Conservation (phyloP, 805 yeast species). For the Grigorovia jiainica region DNA sequence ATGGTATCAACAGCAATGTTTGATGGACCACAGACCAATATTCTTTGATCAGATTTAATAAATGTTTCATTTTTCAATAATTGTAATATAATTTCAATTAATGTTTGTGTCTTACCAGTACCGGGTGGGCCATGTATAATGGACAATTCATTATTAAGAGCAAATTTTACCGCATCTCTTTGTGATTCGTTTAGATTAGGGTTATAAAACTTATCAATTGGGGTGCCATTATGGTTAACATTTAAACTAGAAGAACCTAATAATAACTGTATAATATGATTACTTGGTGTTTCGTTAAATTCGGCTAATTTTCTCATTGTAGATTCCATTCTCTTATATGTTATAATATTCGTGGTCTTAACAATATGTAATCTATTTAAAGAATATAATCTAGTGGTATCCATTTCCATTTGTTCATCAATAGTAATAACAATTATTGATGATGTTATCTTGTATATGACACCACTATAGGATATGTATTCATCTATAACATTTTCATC, state of each 20-base stretch:
- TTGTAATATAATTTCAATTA: constrained; percentile 75
- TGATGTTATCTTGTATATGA: constrained; percentile 45
- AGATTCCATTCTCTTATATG: constrained; percentile 70
- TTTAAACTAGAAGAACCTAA: constrained; percentile 30
- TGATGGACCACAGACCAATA: constrained; percentile 89
- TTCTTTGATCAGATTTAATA: constrained; percentile 31
- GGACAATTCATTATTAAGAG: constrained; percentile 48
- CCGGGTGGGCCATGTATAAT: constrained; percentile 76
- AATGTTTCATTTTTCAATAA: constrained; percentile 36
- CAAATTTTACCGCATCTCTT: constrained; percentile 56
- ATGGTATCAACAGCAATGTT: constrained; percentile 89
- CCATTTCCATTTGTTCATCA: constrained; percentile 48
- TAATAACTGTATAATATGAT: constrained; percentile 36
- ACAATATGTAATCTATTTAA: constrained; percentile 28
- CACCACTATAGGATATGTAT: constrained; percentile 44
- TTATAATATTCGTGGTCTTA: constrained; percentile 50
- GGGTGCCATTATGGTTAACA: constrained; percentile 5
- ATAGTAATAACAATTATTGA: constrained; percentile 48
- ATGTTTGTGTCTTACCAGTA: constrained; percentile 73
- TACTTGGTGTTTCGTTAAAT: constrained; percentile 28
- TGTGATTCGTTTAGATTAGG: constrained; percentile 52
- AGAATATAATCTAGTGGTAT: constrained; percentile 34
- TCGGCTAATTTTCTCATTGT: constrained; percentile 60
- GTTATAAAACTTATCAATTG: constrained; percentile 12
- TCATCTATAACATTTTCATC: constrained; percentile 15